A percentile compares a stretch with the other conserved stretches of the same genome.
Evolutionary conservation across 768 basidiomycete species (phyloP).

Genomic region (Pilatotrama ljubarskyi): DNA sequence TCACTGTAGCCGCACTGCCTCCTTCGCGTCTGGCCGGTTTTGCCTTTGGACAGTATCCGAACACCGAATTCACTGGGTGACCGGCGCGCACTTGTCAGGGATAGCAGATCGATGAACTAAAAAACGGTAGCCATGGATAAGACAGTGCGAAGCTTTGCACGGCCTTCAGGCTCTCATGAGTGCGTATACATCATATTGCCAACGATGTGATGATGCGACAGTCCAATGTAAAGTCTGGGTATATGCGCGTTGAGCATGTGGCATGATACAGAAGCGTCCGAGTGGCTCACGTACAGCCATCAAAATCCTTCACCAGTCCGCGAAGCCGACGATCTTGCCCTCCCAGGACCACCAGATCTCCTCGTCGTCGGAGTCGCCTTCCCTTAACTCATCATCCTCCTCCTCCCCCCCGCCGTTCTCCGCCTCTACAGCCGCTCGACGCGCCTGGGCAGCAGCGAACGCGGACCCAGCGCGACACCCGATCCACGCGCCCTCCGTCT

Average conservation of each 20-base stretch:
- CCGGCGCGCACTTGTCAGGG: too few relatives aligned
- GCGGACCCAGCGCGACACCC: constrained; percentile 26
- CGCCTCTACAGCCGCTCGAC: not conserved
- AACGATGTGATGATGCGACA: not conserved
- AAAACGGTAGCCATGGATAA: too few relatives aligned
- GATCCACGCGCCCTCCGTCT: constrained; percentile 46
- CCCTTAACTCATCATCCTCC: constrained; percentile 1
- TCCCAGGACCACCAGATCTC: constrained; percentile 57
- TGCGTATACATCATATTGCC: too few relatives aligned
- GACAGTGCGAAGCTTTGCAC: too few relatives aligned
- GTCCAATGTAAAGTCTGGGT: not conserved
- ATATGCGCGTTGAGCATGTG: not conserved
- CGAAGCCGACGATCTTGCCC: constrained; percentile 47
- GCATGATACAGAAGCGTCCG: not conserved
- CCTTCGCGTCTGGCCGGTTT: too few relatives aligned
- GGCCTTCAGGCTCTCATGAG: too few relatives aligned
- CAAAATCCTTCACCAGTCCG: constrained; percentile 41
- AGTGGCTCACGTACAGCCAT: not conserved
- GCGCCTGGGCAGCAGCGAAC: not conserved
- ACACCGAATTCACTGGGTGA: too few relatives aligned
- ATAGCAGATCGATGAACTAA: too few relatives aligned
- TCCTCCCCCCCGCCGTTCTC: not conserved
- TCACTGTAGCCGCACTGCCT: too few relatives aligned
- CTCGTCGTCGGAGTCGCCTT: constrained; percentile 42
- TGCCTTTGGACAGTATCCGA: too few relatives aligned